Evolutionary conservation across 495 filamentous ascomycete genomes (phyloP).

Genomic region (Delitschia confertaspora): DNA sequence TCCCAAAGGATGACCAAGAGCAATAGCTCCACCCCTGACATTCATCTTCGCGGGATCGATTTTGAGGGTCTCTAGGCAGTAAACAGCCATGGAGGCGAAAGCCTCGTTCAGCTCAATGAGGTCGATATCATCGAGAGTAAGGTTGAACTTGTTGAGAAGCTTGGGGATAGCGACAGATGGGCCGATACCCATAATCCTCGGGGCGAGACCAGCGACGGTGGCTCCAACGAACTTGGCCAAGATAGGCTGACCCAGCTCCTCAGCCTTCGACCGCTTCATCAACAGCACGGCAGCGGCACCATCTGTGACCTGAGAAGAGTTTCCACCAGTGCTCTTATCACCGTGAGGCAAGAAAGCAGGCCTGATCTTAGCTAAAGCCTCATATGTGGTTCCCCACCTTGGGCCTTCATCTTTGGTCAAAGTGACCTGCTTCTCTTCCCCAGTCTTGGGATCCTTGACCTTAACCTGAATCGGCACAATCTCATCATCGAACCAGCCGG

Average conservation of each 20-base stretch:
- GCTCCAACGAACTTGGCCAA: slow-evolving; percentile 90
- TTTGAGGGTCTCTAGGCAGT: slow-evolving; percentile 69
- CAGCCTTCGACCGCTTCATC: slow-evolving; percentile 87
- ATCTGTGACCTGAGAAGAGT: slow-evolving; percentile 91
- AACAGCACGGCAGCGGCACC: slow-evolving; percentile 84
- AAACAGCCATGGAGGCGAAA: slow-evolving; percentile 95
- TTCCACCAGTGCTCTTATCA: slow-evolving; percentile 83
- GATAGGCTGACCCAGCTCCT: slow-evolving; percentile 82
- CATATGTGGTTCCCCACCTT: slow-evolving; percentile 79
- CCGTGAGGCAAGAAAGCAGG: slow-evolving; percentile 88
- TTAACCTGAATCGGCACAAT: slow-evolving; percentile 76
- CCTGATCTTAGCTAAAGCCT: slow-evolving; percentile 73
- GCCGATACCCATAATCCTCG: slow-evolving; percentile 95
- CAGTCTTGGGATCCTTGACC: slow-evolving; percentile 74
- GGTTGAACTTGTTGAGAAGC: slow-evolving; percentile 68
- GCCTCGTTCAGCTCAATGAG: slow-evolving; percentile 95
- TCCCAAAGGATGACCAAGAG: slow-evolving; percentile 86
- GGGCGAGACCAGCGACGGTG: slow-evolving; percentile 80
- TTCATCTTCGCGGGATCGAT: slow-evolving; percentile 83
- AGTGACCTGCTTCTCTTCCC: slow-evolving; percentile 65
- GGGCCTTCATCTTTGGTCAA: slow-evolving; percentile 82
- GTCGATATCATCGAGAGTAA: slow-evolving; percentile 76
- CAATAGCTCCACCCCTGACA: slow-evolving; percentile 83
- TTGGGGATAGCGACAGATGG: slow-evolving; percentile 92
- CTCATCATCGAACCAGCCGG: slow-evolving; percentile 89